A percentile compares a stretch with the other conserved stretches of the same genome.
Evolutionary conservation across 345 rosid genomes (phyloP).

Genomic region (Eucalyptus camaldulensis): DNA sequence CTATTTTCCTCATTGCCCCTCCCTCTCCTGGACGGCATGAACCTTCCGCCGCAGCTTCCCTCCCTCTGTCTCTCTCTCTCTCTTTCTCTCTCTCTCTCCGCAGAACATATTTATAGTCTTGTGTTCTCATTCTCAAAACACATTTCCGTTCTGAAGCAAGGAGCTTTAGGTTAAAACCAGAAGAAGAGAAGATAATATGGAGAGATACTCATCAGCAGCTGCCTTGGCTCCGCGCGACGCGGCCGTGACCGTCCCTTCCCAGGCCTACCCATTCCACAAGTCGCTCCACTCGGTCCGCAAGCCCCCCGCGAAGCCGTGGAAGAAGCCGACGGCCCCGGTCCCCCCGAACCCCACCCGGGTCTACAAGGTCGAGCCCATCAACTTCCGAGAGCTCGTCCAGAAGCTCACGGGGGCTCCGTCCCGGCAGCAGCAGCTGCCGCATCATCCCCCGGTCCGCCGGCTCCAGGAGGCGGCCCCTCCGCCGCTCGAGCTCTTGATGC

Average conservation of each 20-base stretch:
- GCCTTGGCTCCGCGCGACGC: neutral
- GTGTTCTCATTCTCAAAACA: neutral
- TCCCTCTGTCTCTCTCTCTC: neutral
- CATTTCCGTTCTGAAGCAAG: neutral
- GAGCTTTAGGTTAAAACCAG: neutral
- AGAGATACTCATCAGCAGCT: neutral
- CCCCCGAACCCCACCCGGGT: slow-evolving; percentile 55
- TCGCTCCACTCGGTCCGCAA: slow-evolving; percentile 52
- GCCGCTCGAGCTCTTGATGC: slow-evolving; percentile 11
- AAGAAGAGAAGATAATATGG: neutral
- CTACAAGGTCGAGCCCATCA: slow-evolving; percentile 65
- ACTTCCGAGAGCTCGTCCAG: slow-evolving; percentile 83
- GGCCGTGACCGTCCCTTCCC: neutral
- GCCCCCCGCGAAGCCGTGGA: slow-evolving; percentile 39
- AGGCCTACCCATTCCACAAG: slow-evolving; percentile 1
- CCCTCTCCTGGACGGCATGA: neutral
- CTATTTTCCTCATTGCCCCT: neutral
- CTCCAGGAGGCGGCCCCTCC: slow-evolving; percentile 34
- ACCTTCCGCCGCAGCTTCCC: neutral
- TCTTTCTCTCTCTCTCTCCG: neutral
- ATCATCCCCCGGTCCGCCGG: neutral
- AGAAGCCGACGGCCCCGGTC: slow-evolving; percentile 49
- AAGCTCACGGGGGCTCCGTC: slow-evolving; percentile 59
- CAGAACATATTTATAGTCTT: neutral
- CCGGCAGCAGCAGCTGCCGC: neutral